Evolutionary conservation across 306 rosid genomes (phyloP).

Genomic region (Oxytropis ochrocephala): DNA sequence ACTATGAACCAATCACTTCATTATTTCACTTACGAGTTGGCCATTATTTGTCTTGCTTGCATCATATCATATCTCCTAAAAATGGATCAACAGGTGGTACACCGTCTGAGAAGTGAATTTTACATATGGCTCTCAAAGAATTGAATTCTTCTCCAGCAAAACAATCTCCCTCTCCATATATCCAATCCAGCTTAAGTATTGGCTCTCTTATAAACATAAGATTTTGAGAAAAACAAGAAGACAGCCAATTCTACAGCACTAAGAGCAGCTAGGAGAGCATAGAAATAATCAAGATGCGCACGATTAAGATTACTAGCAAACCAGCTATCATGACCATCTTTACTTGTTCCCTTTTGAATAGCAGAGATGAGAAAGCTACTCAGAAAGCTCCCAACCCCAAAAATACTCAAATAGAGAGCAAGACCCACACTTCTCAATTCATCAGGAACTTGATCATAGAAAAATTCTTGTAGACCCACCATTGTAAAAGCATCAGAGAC

Average conservation of each 20-base stretch:
- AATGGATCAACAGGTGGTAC: no score
- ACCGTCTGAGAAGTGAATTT: no score
- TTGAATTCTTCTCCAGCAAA: no score
- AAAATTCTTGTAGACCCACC: slow-evolving; percentile 76
- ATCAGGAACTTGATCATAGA: slow-evolving; percentile 61
- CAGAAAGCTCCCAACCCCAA: slow-evolving; percentile 59
- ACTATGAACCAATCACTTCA: no score
- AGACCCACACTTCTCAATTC: slow-evolving; percentile 61
- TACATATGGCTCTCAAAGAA: no score
- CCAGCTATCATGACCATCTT: slow-evolving; percentile 44
- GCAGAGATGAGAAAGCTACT: slow-evolving; percentile 53
- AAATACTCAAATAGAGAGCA: slow-evolving; percentile 48
- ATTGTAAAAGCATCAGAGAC: slow-evolving; percentile 46
- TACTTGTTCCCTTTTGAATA: slow-evolving; percentile 29
- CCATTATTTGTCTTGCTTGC: no score
- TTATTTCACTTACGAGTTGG: no score
- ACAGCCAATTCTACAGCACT: neutral
- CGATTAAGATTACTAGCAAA: slow-evolving; percentile 50
- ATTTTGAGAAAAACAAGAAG: slow-evolving; percentile 20
- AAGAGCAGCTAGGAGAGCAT: slow-evolving; percentile 13
- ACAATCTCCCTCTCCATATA: no score
- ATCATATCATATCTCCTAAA: no score
- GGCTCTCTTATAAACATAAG: neutral
- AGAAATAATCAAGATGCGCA: slow-evolving; percentile 68
- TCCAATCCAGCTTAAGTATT: neutral